phyloP scores from a whole-genome alignment of 768 basidiomycete species.

The Strobilomyces dryophilus region DNA sequence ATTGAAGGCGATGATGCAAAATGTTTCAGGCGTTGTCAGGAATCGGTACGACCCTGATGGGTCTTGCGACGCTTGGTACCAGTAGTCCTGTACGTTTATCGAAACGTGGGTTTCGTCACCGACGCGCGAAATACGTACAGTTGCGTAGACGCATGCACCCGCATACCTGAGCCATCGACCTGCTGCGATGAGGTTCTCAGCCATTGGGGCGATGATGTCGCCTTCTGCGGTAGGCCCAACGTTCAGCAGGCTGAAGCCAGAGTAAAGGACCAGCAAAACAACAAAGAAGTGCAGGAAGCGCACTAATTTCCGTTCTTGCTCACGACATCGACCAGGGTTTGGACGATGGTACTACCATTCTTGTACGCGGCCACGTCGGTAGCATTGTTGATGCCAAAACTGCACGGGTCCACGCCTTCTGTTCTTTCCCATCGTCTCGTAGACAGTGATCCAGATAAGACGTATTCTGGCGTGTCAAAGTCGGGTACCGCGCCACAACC shows the following conservation, averaged over 20 bases:
- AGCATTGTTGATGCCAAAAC: conserved; percentile 45
- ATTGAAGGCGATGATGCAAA: conserved; percentile 46
- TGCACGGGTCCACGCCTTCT: conserved; percentile 55
- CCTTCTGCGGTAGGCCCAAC: conserved; percentile 55
- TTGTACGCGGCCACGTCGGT: conserved; percentile 44
- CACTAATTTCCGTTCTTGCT: conserved; percentile 64
- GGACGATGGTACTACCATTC: conserved; percentile 45
- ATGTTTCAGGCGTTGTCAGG: conserved; percentile 45
- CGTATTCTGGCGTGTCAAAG: conserved; percentile 55
- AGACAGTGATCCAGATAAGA: conserved; percentile 43
- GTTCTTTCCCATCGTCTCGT: conserved; percentile 52
- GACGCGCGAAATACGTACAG: conserved; percentile 31
- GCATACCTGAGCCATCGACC: conserved; percentile 49
- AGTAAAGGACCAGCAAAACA: neutral
- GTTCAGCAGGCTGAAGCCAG: conserved; percentile 40
- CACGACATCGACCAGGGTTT: conserved; percentile 51
- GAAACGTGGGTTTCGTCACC: neutral
- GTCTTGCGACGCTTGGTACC: conserved; percentile 44
- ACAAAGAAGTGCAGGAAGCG: conserved; percentile 9
- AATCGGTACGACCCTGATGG: conserved; percentile 37
- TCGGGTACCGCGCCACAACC: conserved; percentile 49
- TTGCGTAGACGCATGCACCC: conserved; percentile 50
- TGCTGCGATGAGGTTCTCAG: conserved; percentile 43
- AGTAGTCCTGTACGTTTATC: conserved; percentile 37
- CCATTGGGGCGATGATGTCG: conserved; percentile 46